phyloP scores from a whole-genome alignment of 495 filamentous ascomycete species.

The Elasticomyces elasticus region DNA sequence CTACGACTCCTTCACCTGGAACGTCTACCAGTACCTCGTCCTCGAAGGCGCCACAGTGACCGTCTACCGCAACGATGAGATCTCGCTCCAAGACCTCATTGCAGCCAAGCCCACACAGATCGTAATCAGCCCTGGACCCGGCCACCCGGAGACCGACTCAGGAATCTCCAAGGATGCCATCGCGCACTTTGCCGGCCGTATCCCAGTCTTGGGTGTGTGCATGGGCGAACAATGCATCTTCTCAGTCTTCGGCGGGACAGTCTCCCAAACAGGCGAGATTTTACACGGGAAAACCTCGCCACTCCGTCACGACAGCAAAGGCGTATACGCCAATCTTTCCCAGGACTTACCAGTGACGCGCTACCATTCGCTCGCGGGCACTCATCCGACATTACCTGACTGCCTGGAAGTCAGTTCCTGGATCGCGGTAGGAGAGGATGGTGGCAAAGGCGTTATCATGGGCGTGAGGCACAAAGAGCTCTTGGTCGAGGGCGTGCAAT shows the following conservation, averaged over 20 bases:
- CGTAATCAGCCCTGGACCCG: slow-evolving; percentile 88
- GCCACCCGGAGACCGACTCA: slow-evolving; percentile 80
- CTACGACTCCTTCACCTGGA: slow-evolving; percentile 99
- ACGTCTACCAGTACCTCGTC: slow-evolving; percentile 94
- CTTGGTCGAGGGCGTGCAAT: slow-evolving; percentile 87
- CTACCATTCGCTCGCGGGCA: slow-evolving; percentile 94
- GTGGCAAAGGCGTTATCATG: slow-evolving; percentile 80
- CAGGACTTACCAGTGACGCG: slow-evolving; percentile 78
- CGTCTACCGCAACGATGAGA: slow-evolving; percentile 85
- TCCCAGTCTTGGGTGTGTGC: slow-evolving; percentile 93
- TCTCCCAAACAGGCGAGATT: slow-evolving; percentile 90
- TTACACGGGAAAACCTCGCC: slow-evolving; percentile 93
- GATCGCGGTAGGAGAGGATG: slow-evolving; percentile 48
- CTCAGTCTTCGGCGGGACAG: slow-evolving; percentile 78
- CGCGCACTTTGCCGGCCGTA: slow-evolving; percentile 83
- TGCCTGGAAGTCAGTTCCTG: slow-evolving; percentile 88
- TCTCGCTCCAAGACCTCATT: slow-evolving; percentile 73
- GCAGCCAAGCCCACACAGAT: slow-evolving; percentile 79
- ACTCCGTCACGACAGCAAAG: slow-evolving; percentile 77
- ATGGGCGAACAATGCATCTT: slow-evolving; percentile 99
- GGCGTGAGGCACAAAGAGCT: slow-evolving; percentile 87
- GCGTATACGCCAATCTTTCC: slow-evolving; percentile 68
- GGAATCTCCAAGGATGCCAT: slow-evolving; percentile 89
- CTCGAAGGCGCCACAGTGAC: slow-evolving; percentile 84
- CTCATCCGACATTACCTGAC: slow-evolving; percentile 75